Base-by-base conservation (phyloP, 441 rosid species). In the Raphanus hybrid region DNA sequence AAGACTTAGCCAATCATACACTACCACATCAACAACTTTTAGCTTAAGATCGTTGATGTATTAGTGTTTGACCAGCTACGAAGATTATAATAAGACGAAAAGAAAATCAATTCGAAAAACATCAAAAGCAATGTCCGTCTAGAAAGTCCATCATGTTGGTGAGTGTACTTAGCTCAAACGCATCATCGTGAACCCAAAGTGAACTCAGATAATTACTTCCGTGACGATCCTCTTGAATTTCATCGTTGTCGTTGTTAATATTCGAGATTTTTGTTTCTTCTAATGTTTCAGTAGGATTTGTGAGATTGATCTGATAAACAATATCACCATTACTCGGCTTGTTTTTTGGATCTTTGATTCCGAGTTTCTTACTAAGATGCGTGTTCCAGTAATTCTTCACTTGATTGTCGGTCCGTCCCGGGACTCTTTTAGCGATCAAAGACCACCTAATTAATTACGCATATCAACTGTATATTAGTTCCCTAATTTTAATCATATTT, bases 361-460 rank as follows among this genome's bases (percentile, higher is more conserved):
- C 89, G 2, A 84, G 82, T 81, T 81, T 88, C 75, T 87, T 91
- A 84, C 89, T 83, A 80, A 92, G 83, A 85, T 85, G 92, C 34
- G 90, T 84, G 76, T 94, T 91, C 97, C 95, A 92, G 84, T 89
- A 87, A 79, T 94, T 94, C 82, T 94, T 92, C 86, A 92, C 95
- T 79, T 91, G 94, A 74, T 92, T 92, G 75, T 92, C 98, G 0
- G 95, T 92, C 58, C 95, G 82, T 52, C 97, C 97, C 0, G 97
- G 98, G n/a, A 94, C 88, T 18, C 95, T 78, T 74, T 88, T 89
- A 3, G 96, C 98, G 18, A 94, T 94, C 74, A 94, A 83, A 35
- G 96, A 85, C 98, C 97, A 92, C 84, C 98, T 90, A 61, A 35
- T 41, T 39, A 58, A 43, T 69, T 11, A 71, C 2, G 64, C 52